Conservation (phyloP, 2,329 filamentous ascomycete species). For the Fusarium sp. region DNA sequence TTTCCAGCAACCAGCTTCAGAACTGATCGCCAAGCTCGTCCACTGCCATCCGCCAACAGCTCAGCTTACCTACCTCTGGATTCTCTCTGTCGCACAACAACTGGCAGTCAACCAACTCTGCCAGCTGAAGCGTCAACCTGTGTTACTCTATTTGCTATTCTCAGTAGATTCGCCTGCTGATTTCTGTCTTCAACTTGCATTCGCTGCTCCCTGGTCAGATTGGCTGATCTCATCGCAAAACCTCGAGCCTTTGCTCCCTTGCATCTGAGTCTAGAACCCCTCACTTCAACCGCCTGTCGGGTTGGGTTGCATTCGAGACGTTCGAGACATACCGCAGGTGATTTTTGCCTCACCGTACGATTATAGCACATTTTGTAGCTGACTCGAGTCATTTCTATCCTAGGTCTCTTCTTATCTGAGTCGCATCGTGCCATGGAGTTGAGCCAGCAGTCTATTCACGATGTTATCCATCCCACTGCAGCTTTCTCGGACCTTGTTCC, state of each 20-base stretch:
- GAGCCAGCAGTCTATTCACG: constrained; percentile 63
- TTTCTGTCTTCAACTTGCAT: constrained; percentile 18
- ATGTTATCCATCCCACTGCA: constrained; percentile 70
- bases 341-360: constrained; percentile 32
- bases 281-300: constrained; percentile 26
- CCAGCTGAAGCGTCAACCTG: constrained; percentile 16
- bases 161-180: constrained; percentile 12
- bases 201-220: constrained; percentile 22
- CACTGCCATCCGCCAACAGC: constrained; percentile 26
- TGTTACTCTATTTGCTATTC: constrained; percentile 13
- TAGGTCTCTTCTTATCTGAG: constrained; percentile 17
- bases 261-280: constrained; percentile 33
- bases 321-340: constrained; percentile 36
- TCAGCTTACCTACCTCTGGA: neutral
- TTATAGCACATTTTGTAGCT: constrained; percentile 21
- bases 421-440: constrained; percentile 61
- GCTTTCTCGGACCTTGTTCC: constrained; percentile 53
- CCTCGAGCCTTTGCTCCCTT: constrained; percentile 24
- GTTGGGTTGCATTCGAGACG: constrained; percentile 27
- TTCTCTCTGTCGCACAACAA: constrained; percentile 37
- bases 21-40: constrained; percentile 30
- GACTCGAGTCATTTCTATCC: constrained; percentile 11
- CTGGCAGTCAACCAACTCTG: constrained; percentile 4
- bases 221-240: constrained; percentile 13
- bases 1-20: constrained; percentile 15